These are phyloP conservation scores for Gloeopeniophorella convolvens DNA, from an alignment of 768 basidiomycete genomes.

Conservation along the genomic window DNA sequence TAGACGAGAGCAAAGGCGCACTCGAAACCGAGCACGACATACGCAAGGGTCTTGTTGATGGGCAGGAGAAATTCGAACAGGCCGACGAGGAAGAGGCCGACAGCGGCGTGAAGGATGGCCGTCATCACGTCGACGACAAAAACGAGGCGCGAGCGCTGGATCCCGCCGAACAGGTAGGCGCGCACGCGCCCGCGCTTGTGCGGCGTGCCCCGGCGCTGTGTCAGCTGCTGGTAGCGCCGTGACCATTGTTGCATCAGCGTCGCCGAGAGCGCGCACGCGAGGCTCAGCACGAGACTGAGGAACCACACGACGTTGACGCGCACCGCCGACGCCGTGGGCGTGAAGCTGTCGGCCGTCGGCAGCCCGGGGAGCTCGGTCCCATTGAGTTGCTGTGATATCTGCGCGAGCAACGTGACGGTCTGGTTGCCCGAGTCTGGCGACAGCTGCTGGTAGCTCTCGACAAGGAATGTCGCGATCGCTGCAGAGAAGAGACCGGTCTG, in stretches of 20 bases:
- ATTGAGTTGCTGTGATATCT: constrained; percentile 2
- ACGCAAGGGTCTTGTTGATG: not conserved
- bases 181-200: not conserved
- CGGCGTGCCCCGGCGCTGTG: not conserved
- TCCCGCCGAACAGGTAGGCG: not conserved
- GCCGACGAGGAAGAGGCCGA: not conserved
- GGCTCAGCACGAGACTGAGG: not conserved
- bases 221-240: not conserved
- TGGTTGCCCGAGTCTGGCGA: not conserved
- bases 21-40: no score
- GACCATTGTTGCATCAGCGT: constrained; percentile 3
- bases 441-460: not conserved
- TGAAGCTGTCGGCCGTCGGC: not conserved
- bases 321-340: not conserved
- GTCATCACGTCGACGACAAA: not conserved
- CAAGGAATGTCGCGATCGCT: not conserved
- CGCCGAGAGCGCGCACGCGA: not conserved
- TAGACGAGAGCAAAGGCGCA: no score
- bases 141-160: not conserved
- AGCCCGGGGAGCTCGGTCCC: not conserved
- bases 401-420: not conserved
- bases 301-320: not conserved
- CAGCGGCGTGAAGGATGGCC: not conserved
- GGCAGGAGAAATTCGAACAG: not conserved
- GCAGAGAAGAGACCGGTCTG: constrained; percentile 9